A percentile compares a stretch with the other conserved stretches of the same genome.
Evolutionary conservation across 169 alveolate genomes (phyloP).

Genomic region (Plasmodium reichenowi): DNA sequence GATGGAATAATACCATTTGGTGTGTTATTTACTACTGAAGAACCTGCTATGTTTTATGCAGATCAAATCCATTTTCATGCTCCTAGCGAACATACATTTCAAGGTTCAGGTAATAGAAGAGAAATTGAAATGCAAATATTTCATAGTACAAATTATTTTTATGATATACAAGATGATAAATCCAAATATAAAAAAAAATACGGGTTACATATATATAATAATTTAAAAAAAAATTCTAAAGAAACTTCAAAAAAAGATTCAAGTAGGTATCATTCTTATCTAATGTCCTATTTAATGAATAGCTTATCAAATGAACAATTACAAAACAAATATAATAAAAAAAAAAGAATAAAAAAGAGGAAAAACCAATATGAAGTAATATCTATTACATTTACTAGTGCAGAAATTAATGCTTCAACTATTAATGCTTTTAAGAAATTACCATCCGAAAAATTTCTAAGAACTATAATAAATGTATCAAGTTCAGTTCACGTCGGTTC

Average conservation of each 20-base stretch:
- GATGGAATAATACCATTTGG: slow-evolving; percentile 85
- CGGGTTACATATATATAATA: neutral
- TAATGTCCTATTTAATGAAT: slow-evolving; percentile 34
- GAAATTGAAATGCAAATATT: slow-evolving; percentile 90
- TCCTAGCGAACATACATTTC: slow-evolving; percentile 91
- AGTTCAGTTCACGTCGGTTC: slow-evolving; percentile 56
- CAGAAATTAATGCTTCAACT: slow-evolving; percentile 85
- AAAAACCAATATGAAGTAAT: slow-evolving; percentile 88
- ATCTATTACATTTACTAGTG: slow-evolving; percentile 89
- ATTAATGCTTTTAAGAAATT: slow-evolving; percentile 81
- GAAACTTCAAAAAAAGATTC: neutral
- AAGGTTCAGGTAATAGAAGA: slow-evolving; percentile 89
- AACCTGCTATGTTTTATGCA: slow-evolving; percentile 85
- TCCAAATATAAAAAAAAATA: neutral
- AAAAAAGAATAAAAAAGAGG: slow-evolving; percentile 68
- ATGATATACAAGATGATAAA: slow-evolving; percentile 29
- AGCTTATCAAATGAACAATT: slow-evolving; percentile 40
- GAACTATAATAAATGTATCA: slow-evolving; percentile 83
- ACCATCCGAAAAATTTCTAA: slow-evolving; percentile 89
- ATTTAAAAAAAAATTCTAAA: slow-evolving; percentile 7
- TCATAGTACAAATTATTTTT: slow-evolving; percentile 85
- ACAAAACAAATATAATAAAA: slow-evolving; percentile 68
- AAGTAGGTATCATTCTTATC: slow-evolving; percentile 18
- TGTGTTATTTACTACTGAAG: slow-evolving; percentile 88
- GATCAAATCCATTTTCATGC: slow-evolving; percentile 88